Conservation (phyloP, 106 monocot species). For the Chionographis japonica region DNA sequence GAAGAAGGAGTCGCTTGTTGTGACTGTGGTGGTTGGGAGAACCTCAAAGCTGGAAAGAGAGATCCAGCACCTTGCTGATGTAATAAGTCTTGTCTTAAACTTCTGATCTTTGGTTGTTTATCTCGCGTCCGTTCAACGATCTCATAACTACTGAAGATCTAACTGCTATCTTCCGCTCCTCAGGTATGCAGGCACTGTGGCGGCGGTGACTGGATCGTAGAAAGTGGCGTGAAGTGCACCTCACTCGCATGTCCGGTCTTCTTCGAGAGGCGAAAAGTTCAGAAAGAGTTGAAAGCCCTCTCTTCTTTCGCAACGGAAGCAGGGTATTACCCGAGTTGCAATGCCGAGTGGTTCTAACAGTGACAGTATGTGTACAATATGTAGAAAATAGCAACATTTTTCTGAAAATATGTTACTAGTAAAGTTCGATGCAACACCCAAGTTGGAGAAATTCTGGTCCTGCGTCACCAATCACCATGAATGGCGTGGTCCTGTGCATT, state of each 20-base stretch:
- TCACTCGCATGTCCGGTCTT: slow-evolving; percentile 83
- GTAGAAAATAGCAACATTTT: too few relatives aligned
- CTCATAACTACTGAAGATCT: not conserved
- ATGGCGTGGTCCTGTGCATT: too few relatives aligned
- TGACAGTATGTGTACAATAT: too few relatives aligned
- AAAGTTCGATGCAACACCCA: too few relatives aligned
- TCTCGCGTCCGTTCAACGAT: not conserved
- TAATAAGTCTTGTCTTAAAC: slow-evolving; percentile 23
- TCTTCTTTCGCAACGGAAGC: slow-evolving; percentile 44
- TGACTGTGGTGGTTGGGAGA: slow-evolving; percentile 49
- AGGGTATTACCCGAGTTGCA: slow-evolving; percentile 61
- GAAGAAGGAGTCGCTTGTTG: slow-evolving; percentile 42
- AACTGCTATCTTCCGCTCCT: slow-evolving; percentile 2
- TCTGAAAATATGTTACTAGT: too few relatives aligned
- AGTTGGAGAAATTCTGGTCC: too few relatives aligned
- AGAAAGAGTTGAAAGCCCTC: slow-evolving; percentile 54
- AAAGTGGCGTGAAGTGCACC: slow-evolving; percentile 72
- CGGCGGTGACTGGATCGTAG: slow-evolving; percentile 69
- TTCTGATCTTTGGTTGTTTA: not conserved
- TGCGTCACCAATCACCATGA: too few relatives aligned
- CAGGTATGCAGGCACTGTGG: slow-evolving; percentile 94
- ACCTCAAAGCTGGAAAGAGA: slow-evolving; percentile 72
- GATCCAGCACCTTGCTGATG: slow-evolving; percentile 66
- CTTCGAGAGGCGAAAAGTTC: slow-evolving; percentile 83
- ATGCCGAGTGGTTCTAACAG: slow-evolving; percentile 60